Evolutionary conservation across 345 rosid genomes (phyloP), one percentile per base, ranked within the genome.

Genomic region (Brassica carinata): DNA sequence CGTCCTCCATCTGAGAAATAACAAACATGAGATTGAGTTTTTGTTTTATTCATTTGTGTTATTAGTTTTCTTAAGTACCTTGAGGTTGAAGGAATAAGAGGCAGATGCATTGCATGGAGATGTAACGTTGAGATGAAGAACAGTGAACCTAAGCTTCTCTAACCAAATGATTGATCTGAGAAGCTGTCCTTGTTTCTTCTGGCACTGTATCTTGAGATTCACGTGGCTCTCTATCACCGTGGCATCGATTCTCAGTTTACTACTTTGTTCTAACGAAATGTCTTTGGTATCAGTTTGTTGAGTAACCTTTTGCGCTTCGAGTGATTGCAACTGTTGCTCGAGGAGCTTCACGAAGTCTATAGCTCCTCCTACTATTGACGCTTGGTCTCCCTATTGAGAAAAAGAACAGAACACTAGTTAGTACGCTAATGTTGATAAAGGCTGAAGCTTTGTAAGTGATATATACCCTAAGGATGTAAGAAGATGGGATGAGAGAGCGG

Each of bases 21-120:
- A 51, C 57, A 34, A 34, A 34, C 40, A 40, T 1, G 3, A 11
- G 5, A 45, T 45, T 45, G 53, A 2, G 40, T 33, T 73, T 66
- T 71, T 7, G 2, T 48, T 18, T 3, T 2, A 8, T 7, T 3
- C n/a, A 62, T 62, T 5, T 63, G 38, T 45, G 51, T 43, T 43
- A 43, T 43, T 2, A 45, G 36, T 1, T 17, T 64, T n/a, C 36
- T 18, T 1, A 34, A 45, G 74, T 86, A 92, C 97, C 97, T 88
- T 92, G 65, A 92, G 93, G 80, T 89, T 90, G 87, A 92, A 92
- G 18, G 94, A 84, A 86, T 92, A 92, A 71, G 84, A 81, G 71
- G 86, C 85, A 7, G 70, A 76, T 2, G 85, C 51, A 59, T 78
- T 85, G 0, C 87, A 85, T 3, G 84, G 77, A 29, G 88, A 88